Evolutionary conservation across 352 stramenopile species (phyloP).

Genomic region (Poterioochromonas sp.): DNA sequence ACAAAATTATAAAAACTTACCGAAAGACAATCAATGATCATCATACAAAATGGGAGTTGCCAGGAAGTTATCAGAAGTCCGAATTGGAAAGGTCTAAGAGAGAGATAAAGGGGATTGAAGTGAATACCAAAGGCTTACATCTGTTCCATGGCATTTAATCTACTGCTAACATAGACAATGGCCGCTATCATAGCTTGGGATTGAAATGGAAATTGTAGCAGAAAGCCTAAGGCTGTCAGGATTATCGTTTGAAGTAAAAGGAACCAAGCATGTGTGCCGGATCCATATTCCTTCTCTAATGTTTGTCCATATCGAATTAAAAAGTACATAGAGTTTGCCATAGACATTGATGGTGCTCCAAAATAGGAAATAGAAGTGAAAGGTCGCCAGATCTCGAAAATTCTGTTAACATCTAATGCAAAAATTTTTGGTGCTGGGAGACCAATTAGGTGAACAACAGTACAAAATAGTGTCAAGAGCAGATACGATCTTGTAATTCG

Average conservation of each 20-base stretch:
- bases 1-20: background rate
- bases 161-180: background rate
- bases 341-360: constrained; percentile 9
- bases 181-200: constrained; percentile 21
- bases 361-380: constrained; percentile 23
- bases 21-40: constrained; percentile 28
- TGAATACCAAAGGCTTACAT: constrained; percentile 18
- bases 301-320: constrained; percentile 28
- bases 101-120: background rate
- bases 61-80: constrained; percentile 24
- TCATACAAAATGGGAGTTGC: constrained; percentile 26
- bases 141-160: background rate
- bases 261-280: background rate
- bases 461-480: constrained; percentile 18
- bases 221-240: background rate
- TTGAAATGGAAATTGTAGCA: constrained; percentile 23
- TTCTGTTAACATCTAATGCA: background rate
- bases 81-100: constrained; percentile 24
- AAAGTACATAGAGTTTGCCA: constrained; percentile 32
- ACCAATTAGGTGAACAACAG: constrained; percentile 13
- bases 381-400: constrained; percentile 19
- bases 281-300: constrained; percentile 12
- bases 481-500: background rate
- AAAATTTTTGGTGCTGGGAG: constrained; percentile 17
- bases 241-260: constrained; percentile 19